Percentiles rank a stretch among this genome's conserved stretches.
Conservation (phyloP, 257 asterid species). For the Dorcoceras hygrometricum region DNA sequence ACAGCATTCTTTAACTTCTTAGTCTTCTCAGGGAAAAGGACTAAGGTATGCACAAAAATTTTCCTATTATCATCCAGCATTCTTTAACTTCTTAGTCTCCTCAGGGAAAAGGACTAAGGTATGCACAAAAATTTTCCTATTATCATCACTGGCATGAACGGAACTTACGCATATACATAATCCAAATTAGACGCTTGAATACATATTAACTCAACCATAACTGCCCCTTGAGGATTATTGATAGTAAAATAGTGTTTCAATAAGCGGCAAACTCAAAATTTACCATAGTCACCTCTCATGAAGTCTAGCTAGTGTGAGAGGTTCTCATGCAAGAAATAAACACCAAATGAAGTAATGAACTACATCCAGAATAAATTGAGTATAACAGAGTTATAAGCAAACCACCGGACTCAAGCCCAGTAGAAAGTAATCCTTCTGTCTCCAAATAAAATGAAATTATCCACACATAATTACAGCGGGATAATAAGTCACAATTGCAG, state of each 20-base stretch:
- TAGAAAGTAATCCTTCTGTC: constrained; percentile 1
- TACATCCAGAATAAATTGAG: constrained; percentile 1
- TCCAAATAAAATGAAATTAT: not conserved
- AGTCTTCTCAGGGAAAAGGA: constrained; percentile 14
- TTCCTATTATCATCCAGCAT: no score
- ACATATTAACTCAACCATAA: constrained; percentile 20
- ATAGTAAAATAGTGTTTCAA: constrained; percentile 14
- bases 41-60: constrained; percentile 13
- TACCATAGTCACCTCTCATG: constrained; percentile 10
- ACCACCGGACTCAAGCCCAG: constrained; percentile 18
- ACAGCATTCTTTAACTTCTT: constrained; percentile 25
- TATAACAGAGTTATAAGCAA: constrained; percentile 4
- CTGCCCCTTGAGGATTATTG: constrained; percentile 8
- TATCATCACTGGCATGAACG: constrained; percentile 1
- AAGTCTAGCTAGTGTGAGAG: constrained; percentile 9
- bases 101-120: constrained; percentile 11
- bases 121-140: constrained; percentile 15
- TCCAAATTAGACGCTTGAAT: not conserved
- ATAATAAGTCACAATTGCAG: not conserved
- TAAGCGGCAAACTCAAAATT: not conserved
- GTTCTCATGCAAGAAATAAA: constrained; percentile 4
- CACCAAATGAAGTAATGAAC: constrained; percentile 23
- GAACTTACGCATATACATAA: constrained; percentile 6
- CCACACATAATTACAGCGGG: not conserved
- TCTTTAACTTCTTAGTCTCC: constrained; percentile 23